Evolutionary conservation across 1,139 yeast genomes (phyloP).

Genomic region (Diutina ranongensis): DNA sequence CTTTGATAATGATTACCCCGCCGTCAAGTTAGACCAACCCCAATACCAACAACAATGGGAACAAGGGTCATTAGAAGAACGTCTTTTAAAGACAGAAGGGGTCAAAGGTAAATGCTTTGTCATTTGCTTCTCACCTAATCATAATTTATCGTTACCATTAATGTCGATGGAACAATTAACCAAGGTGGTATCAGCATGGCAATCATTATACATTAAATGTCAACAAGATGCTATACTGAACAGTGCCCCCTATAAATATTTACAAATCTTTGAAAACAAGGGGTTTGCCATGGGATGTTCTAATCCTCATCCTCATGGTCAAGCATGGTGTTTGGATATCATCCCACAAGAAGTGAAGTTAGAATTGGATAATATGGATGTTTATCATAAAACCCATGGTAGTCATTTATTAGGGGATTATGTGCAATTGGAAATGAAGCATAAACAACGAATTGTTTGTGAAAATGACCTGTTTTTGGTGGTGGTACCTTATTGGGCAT

Average conservation of each 20-base stretch:
- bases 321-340: slow-evolving; percentile 64
- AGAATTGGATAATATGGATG: slow-evolving; percentile 41
- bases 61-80: slow-evolving; percentile 17
- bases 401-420: slow-evolving; percentile 53
- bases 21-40: slow-evolving; percentile 52
- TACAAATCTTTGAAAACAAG: slow-evolving; percentile 70
- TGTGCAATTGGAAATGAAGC: slow-evolving; percentile 43
- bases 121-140: slow-evolving; percentile 67
- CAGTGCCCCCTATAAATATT: slow-evolving; percentile 40
- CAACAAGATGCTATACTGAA: slow-evolving; percentile 25
- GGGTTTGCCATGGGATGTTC: slow-evolving; percentile 80
- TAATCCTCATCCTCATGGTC: slow-evolving; percentile 74
- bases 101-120: slow-evolving; percentile 64
- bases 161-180: slow-evolving; percentile 36
- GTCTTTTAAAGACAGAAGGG: slow-evolving; percentile 44
- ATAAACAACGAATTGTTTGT: slow-evolving; percentile 41
- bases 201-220: slow-evolving; percentile 33
- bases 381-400: slow-evolving; percentile 33
- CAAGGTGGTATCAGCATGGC: slow-evolving; percentile 51
- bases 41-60: slow-evolving; percentile 17
- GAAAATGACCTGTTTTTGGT: slow-evolving; percentile 54
- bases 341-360: slow-evolving; percentile 60
- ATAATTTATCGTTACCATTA: slow-evolving; percentile 53
- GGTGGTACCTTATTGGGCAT: slow-evolving; percentile 78
- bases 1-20: slow-evolving; percentile 62